Evolutionary conservation across 495 filamentous ascomycete species (phyloP).

Genomic region (Aspergillus carlsbadensis): DNA sequence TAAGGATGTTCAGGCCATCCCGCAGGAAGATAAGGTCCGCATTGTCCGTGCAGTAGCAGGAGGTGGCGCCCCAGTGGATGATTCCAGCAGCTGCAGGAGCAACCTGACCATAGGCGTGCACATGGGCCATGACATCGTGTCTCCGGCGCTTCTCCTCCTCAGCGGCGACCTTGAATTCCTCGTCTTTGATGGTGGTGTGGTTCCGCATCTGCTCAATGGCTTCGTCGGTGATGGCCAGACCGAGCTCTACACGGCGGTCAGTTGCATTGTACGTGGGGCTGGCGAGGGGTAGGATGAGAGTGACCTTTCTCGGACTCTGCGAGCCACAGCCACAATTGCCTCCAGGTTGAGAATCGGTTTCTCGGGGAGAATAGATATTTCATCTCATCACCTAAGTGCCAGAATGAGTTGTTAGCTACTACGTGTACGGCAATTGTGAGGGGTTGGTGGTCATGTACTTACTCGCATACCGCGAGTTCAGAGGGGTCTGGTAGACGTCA

Average conservation of each 20-base stretch:
- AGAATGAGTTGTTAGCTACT: conserved; percentile 19
- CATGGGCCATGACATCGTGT: conserved; percentile 72
- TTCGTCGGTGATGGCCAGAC: conserved; percentile 61
- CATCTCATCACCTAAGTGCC: conserved; percentile 46
- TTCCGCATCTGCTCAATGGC: conserved; percentile 73
- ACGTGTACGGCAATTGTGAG: background rate
- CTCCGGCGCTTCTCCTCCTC: conserved; percentile 78
- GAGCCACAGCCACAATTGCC: conserved; percentile 78
- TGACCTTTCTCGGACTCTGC: conserved; percentile 76
- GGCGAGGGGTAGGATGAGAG: conserved; percentile 6
- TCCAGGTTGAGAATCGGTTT: conserved; percentile 72
- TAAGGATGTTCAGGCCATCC: conserved; percentile 70
- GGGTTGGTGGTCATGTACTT: conserved; percentile 27
- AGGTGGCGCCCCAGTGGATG: conserved; percentile 77
- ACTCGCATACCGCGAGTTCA: conserved; percentile 73
- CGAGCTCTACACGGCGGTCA: conserved; percentile 40
- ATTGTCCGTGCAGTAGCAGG: conserved; percentile 77
- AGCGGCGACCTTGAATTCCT: conserved; percentile 72
- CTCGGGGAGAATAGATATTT: conserved; percentile 67
- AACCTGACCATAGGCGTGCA: conserved; percentile 68
- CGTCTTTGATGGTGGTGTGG: conserved; percentile 70
- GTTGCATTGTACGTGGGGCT: conserved; percentile 18
- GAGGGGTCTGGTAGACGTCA: conserved; percentile 70
- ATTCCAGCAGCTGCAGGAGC: conserved; percentile 83
- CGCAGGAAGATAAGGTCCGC: conserved; percentile 83